These are phyloP conservation scores for Boletus rex-veris DNA, from an alignment of 768 basidiomycete species.

Conservation along the genomic window DNA sequence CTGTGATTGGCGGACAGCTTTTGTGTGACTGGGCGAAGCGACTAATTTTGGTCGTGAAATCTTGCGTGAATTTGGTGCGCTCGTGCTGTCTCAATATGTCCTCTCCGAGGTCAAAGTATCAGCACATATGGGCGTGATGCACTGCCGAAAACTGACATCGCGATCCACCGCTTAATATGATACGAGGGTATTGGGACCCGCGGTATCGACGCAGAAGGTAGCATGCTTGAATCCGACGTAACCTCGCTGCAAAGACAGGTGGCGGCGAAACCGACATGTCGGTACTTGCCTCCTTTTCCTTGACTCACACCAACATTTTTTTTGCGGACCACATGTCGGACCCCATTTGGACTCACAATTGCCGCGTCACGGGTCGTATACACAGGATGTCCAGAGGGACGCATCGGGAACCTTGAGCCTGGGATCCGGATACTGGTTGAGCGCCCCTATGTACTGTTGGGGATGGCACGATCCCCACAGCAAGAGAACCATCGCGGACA, in stretches of 20 bases:
- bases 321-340: slow-evolving; percentile 2
- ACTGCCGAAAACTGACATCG: slow-evolving; percentile 5
- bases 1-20: slow-evolving; percentile 5
- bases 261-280: slow-evolving; percentile 1
- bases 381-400: slow-evolving; percentile 11
- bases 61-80: not conserved
- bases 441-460: slow-evolving; percentile 8
- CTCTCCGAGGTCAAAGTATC: slow-evolving; percentile 4
- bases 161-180: slow-evolving; percentile 9
- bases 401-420: slow-evolving; percentile 13
- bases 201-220: slow-evolving; percentile 12
- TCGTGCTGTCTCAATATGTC: not conserved
- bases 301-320: slow-evolving; percentile 7
- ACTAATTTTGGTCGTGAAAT: slow-evolving; percentile 8
- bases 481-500: slow-evolving; percentile 16
- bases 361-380: slow-evolving; percentile 1
- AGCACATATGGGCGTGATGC: not conserved
- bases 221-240: slow-evolving; percentile 12
- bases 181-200: slow-evolving; percentile 13
- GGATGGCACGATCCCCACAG: slow-evolving; percentile 19
- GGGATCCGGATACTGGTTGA: slow-evolving; percentile 7
- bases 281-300: not conserved
- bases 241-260: slow-evolving; percentile 4
- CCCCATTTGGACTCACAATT: slow-evolving; percentile 15
- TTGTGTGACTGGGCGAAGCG: slow-evolving; percentile 10